Percentiles rank a stretch among this genome's conserved stretches.
Evolutionary conservation across 306 rosid genomes (phyloP).

Genomic region (Quercus cerris): DNA sequence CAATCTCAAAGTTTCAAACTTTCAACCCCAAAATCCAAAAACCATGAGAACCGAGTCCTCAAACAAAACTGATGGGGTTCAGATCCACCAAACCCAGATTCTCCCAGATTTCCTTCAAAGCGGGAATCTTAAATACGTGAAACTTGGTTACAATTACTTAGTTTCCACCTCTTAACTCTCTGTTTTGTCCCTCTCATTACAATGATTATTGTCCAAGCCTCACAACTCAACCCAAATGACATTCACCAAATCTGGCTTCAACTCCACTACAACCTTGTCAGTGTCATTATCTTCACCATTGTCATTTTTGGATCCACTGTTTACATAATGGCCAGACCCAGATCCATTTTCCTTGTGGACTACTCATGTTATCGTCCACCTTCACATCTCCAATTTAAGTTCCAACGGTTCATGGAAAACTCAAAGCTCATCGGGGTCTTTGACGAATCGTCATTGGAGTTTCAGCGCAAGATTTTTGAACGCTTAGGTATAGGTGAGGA

Average conservation of each 20-base stretch:
- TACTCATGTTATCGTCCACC: conserved; percentile 47
- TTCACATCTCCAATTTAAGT: conserved; percentile 14
- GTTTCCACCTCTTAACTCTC: conserved; percentile 43
- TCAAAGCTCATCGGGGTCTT: conserved; percentile 37
- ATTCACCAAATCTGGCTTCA: conserved; percentile 48
- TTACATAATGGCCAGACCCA: conserved; percentile 44
- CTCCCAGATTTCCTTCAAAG: conserved; percentile 54
- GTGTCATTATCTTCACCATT: conserved; percentile 23
- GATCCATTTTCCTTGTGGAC: conserved; percentile 54
- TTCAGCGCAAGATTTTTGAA: conserved; percentile 50
- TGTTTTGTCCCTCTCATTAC: conserved; percentile 42
- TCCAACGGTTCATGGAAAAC: conserved; percentile 36
- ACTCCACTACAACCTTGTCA: conserved; percentile 44
- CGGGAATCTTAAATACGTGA: conserved; percentile 55
- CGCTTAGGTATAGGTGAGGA: conserved; percentile 63
- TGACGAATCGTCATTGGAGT: conserved; percentile 38
- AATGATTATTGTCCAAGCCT: conserved; percentile 31
- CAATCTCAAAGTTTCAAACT: not conserved
- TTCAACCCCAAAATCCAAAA: not conserved
- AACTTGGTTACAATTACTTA: conserved; percentile 48
- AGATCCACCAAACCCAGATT: conserved; percentile 37
- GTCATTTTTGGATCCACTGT: conserved; percentile 48
- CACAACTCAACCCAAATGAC: conserved; percentile 41
- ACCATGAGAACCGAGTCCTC: conserved; percentile 5
- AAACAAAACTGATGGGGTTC: conserved; percentile 19